phyloP scores from a whole-genome alignment of 495 filamentous ascomycete genomes.

The Penicillium waksmanii region DNA sequence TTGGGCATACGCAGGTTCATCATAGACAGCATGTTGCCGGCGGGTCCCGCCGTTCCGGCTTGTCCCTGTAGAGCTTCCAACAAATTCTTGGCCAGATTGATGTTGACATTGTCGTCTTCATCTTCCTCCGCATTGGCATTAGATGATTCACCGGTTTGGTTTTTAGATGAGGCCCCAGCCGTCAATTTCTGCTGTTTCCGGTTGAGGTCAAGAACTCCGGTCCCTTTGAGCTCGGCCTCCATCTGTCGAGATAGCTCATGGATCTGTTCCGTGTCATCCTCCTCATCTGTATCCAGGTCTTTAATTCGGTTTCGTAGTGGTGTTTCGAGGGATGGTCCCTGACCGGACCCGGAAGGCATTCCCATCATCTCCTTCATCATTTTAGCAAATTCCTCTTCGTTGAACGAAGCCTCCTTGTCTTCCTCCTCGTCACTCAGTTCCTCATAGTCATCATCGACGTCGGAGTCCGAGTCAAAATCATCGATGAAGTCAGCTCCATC shows the following conservation, averaged over 20 bases:
- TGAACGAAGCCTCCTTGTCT: conserved; percentile 76
- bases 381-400: conserved; percentile 79
- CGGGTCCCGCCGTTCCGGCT: conserved; percentile 79
- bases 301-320: conserved; percentile 41
- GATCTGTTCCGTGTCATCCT: conserved; percentile 70
- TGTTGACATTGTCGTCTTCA: conserved; percentile 73
- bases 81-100: conserved; percentile 86
- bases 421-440: conserved; percentile 60
- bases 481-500: conserved; percentile 77
- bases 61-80: conserved; percentile 92
- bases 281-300: conserved; percentile 45
- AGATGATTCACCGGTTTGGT: conserved; percentile 24
- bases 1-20: conserved; percentile 81
- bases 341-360: conserved; percentile 54
- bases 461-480: conserved; percentile 60
- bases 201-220: conserved; percentile 74
- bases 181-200: conserved; percentile 33
- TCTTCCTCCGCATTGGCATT: conserved; percentile 19
- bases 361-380: conserved; percentile 99
- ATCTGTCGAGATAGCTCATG: conserved; percentile 73
- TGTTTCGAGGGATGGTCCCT: conserved; percentile 25
- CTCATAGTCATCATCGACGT: conserved; percentile 64
- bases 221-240: conserved; percentile 77
- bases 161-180: conserved; percentile 30
- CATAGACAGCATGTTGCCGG: conserved; percentile 80